Evolutionary conservation across 169 alveolate genomes (phyloP), one percentile per base, ranked within the genome.

Genomic region (Babesia divergens): DNA sequence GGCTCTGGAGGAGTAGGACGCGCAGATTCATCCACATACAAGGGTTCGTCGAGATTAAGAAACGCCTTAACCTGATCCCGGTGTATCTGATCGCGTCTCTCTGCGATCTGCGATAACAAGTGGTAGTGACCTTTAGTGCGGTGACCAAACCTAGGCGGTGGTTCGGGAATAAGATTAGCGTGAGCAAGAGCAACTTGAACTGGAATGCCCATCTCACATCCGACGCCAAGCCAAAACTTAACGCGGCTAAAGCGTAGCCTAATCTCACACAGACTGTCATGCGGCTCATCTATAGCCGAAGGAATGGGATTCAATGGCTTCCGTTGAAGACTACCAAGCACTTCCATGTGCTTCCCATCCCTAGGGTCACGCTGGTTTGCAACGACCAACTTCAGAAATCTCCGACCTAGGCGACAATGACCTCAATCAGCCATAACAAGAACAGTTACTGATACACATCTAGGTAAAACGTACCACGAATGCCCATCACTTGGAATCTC

Each of bases 281-380:
- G 84, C n/a, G 91, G 68, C 55, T 79, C 82, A 20, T 70, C 84
- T 28, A 88, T 88, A 42, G 84, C 79, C 38, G 90, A 84, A 16
- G 90, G 86, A 38, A 80, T 83, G 20, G 81, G 89, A 50, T 76
- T 81, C 40, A 76, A 49, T 46, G 90, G 90, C 37, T 72, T 55
- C 47, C 86, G 74, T 51, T 82, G 90, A 31, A 84, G 64, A 47
- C 90, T 81, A 22, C 91, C 93, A 24, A 89, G 79, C 22, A 86
- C 96, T 66, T 91, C 96, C 91, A 91, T 91, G 68, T 91, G 96
- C 70, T 91, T 91, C 32, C 96, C 96, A 66, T 91, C 91, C 50
- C 93, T 81, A 29, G 94, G 94, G 66, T 91, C 96, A 49, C 93
- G 68, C 62, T 90, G 96, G 46, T 91, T 91, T 14, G 94, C 94